Conservation (phyloP, 2,329 filamentous ascomycete genomes). For the Lachnellula subtilissima region DNA sequence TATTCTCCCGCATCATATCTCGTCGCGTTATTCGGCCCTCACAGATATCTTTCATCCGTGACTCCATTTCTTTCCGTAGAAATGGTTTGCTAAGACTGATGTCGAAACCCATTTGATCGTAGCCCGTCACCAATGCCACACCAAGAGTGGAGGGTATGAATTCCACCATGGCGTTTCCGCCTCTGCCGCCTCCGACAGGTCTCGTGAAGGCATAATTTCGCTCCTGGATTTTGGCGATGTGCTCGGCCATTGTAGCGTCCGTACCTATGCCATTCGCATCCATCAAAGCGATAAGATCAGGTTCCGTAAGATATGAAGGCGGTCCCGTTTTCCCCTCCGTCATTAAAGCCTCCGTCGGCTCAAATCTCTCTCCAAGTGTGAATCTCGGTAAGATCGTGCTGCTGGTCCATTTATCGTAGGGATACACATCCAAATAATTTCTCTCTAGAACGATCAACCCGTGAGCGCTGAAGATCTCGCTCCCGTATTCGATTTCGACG, state of each 20-base stretch:
- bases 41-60: constrained; percentile 95
- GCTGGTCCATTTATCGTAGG: constrained; percentile 95
- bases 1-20: constrained; percentile 73
- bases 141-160: constrained; percentile 92
- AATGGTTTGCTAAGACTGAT: constrained; percentile 94
- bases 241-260: constrained; percentile 98
- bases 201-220: constrained; percentile 76
- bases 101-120: constrained; percentile 89
- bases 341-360: constrained; percentile 84
- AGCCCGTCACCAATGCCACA: constrained; percentile 87
- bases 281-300: constrained; percentile 93
- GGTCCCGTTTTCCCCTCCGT: constrained; percentile 84
- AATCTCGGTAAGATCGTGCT: constrained; percentile 78
- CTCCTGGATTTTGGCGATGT: constrained; percentile 93
- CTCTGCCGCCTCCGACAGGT: constrained; percentile 38
- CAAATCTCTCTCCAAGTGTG: constrained; percentile 72
- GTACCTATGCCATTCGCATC: constrained; percentile 98
- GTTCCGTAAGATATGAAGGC: constrained; percentile 86
- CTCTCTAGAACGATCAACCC: constrained; percentile 80
- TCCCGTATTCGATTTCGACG: constrained; percentile 77
- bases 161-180: constrained; percentile 49
- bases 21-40: constrained; percentile 73
- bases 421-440: constrained; percentile 93
- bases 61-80: constrained; percentile 94
- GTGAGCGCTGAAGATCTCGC: constrained; percentile 75